Evolutionary conservation across 2,329 filamentous ascomycete genomes (phyloP).

Genomic region (Talaromyces sp.): DNA sequence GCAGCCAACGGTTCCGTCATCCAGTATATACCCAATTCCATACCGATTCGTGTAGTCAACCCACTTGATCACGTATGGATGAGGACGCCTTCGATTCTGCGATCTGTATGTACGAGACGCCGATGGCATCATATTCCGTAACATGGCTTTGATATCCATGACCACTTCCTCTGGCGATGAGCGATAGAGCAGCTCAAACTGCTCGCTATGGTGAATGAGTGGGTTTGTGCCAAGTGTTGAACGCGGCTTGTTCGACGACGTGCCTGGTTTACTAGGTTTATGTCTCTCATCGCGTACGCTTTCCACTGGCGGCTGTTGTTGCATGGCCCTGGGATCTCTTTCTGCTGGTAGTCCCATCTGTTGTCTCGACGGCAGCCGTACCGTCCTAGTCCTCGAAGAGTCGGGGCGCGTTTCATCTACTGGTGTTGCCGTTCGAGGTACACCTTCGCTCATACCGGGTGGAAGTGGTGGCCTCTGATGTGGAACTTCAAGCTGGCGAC

Average conservation of each 20-base stretch:
- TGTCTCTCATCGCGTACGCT: constrained; percentile 1
- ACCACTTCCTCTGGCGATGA: constrained; percentile 37
- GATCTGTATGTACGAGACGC: constrained; percentile 22
- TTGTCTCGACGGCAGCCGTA: constrained; percentile 7
- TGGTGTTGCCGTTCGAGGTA: constrained; percentile 13
- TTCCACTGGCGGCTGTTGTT: not conserved
- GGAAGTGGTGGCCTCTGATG: constrained; percentile 15
- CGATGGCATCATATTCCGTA: constrained; percentile 30
- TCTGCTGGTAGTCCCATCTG: not conserved
- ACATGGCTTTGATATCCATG: constrained; percentile 32
- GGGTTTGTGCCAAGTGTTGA: constrained; percentile 31
- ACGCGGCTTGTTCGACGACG: constrained; percentile 24
- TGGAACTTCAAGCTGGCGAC: constrained; percentile 26
- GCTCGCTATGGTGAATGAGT: constrained; percentile 34
- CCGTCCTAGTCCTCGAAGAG: not conserved
- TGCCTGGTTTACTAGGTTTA: constrained; percentile 24
- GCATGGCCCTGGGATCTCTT: constrained; percentile 6
- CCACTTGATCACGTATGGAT: constrained; percentile 48
- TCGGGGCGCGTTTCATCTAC: not conserved
- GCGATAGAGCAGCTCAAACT: constrained; percentile 30
- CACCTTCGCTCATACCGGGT: constrained; percentile 17
- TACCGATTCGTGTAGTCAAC: constrained; percentile 50
- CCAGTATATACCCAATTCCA: constrained; percentile 48
- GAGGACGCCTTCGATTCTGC: constrained; percentile 24
- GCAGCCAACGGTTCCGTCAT: constrained; percentile 46